phyloP scores from a whole-genome alignment of 2,329 filamentous ascomycete species.

The Exophiala oligosperma region DNA sequence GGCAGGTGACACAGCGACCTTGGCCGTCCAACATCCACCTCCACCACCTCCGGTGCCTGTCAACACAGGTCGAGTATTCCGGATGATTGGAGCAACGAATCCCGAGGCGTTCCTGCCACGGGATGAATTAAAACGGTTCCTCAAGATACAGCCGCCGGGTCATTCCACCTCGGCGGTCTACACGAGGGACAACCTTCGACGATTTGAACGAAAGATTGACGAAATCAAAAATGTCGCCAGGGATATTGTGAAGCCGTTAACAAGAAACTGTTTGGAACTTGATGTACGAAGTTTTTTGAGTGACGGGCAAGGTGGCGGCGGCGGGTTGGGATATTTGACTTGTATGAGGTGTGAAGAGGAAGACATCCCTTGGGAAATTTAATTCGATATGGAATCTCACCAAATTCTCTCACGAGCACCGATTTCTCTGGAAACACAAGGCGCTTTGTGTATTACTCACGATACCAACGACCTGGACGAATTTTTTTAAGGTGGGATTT shows the following conservation, averaged over 20 bases:
- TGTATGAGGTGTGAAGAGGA: slow-evolving; percentile 63
- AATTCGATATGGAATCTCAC: no score
- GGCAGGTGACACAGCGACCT: background rate
- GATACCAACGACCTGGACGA: no score
- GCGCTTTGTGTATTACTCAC: no score
- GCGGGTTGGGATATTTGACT: slow-evolving; percentile 61
- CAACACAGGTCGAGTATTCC: slow-evolving; percentile 72
- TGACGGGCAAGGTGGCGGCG: slow-evolving; percentile 46
- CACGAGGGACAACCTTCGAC: slow-evolving; percentile 77
- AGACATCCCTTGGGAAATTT: slow-evolving; percentile 62
- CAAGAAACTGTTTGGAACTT: slow-evolving; percentile 81
- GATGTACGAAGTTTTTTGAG: slow-evolving; percentile 56
- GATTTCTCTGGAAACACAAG: no score
- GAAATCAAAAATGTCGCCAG: slow-evolving; percentile 83
- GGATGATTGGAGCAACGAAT: slow-evolving; percentile 66
- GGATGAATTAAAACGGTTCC: slow-evolving; percentile 86
- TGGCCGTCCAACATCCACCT: background rate
- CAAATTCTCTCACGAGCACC: no score
- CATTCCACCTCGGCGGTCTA: slow-evolving; percentile 56
- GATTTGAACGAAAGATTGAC: slow-evolving; percentile 84
- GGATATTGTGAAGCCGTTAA: slow-evolving; percentile 79
- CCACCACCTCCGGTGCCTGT: slow-evolving; percentile 27
- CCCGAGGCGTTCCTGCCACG: slow-evolving; percentile 70
- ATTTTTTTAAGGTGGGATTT: no score
- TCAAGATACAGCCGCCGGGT: slow-evolving; percentile 69